These are phyloP conservation scores for Plasmodium ovale DNA, from an alignment of 169 alveolate genomes.

Conservation along the genomic window DNA sequence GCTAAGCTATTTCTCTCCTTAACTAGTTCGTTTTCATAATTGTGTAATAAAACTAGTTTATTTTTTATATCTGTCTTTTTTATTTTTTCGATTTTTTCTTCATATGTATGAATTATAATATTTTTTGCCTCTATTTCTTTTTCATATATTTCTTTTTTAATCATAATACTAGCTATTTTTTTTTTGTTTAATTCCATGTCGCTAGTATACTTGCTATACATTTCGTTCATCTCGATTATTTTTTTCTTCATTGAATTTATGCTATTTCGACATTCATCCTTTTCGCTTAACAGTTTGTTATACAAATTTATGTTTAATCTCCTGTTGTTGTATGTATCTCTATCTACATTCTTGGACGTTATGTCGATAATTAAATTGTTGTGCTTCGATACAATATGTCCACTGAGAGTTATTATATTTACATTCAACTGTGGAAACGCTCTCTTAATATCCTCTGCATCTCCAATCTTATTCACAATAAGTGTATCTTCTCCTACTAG, in stretches of 20 bases:
- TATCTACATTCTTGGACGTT: slow-evolving; percentile 10
- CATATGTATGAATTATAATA: slow-evolving; percentile 7
- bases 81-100: slow-evolving; percentile 34
- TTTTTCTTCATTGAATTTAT: slow-evolving; percentile 25
- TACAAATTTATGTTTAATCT: slow-evolving; percentile 35
- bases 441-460: slow-evolving; percentile 40
- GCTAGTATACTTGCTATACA: slow-evolving; percentile 6
- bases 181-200: slow-evolving; percentile 52
- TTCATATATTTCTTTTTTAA: slow-evolving; percentile 37
- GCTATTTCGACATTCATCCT: slow-evolving; percentile 32
- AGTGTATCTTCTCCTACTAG: slow-evolving; percentile 46
- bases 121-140: slow-evolving; percentile 39
- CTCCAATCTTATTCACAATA: slow-evolving; percentile 27
- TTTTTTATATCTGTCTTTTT: slow-evolving; percentile 28
- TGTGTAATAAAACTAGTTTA: slow-evolving; percentile 4
- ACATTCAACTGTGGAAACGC: slow-evolving; percentile 37
- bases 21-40: slow-evolving; percentile 22
- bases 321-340: slow-evolving; percentile 13
- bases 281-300: slow-evolving; percentile 21
- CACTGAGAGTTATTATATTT: slow-evolving; percentile 48
- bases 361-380: slow-evolving; percentile 60
- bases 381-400: slow-evolving; percentile 41
- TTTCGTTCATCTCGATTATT: slow-evolving; percentile 35
- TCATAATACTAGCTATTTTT: slow-evolving; percentile 16
- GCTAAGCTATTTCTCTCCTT: slow-evolving; percentile 49